Evolutionary conservation across 2,329 filamentous ascomycete genomes (phyloP).

Genomic region (Chaetothyriales sp.): DNA sequence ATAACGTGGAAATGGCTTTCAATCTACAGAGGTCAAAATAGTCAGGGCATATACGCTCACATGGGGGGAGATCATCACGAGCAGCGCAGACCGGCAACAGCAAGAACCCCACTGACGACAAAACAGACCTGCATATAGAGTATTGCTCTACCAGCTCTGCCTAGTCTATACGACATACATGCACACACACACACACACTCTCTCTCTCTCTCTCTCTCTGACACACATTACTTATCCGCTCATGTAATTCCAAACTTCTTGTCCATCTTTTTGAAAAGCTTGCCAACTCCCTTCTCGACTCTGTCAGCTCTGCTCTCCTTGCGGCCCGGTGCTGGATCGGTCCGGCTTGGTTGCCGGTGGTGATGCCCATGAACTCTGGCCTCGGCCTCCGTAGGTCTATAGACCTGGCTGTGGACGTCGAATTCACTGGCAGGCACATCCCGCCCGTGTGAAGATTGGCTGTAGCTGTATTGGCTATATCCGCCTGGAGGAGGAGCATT

Average conservation of each 20-base stretch:
- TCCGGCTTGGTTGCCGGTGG: constrained; percentile 11
- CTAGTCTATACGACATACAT: no score
- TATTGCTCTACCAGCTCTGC: no score
- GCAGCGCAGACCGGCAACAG: no score
- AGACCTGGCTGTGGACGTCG: constrained; percentile 32
- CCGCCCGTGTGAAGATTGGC: constrained; percentile 17
- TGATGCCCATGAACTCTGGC: constrained; percentile 19
- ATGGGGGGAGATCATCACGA: no score
- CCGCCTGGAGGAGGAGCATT: constrained; percentile 19
- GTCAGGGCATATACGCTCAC: no score
- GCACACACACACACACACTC: no score
- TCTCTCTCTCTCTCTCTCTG: no score
- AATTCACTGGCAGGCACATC: constrained; percentile 19
- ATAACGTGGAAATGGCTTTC: no score
- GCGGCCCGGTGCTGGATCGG: constrained; percentile 6
- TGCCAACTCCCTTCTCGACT: constrained; percentile 30
- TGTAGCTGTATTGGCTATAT: constrained; percentile 29
- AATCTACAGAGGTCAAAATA: no score
- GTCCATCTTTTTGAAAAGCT: constrained; percentile 32
- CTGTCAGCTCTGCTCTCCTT: constrained; percentile 22
- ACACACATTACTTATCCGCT: not conserved
- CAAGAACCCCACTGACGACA: no score
- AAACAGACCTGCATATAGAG: no score
- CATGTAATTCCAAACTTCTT: constrained; percentile 20
- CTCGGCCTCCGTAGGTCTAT: constrained; percentile 31